Percentiles rank a stretch among this genome's conserved stretches.
Evolutionary conservation across 768 basidiomycete genomes (phyloP).

Genomic region (Hypsizygus marmoreus): DNA sequence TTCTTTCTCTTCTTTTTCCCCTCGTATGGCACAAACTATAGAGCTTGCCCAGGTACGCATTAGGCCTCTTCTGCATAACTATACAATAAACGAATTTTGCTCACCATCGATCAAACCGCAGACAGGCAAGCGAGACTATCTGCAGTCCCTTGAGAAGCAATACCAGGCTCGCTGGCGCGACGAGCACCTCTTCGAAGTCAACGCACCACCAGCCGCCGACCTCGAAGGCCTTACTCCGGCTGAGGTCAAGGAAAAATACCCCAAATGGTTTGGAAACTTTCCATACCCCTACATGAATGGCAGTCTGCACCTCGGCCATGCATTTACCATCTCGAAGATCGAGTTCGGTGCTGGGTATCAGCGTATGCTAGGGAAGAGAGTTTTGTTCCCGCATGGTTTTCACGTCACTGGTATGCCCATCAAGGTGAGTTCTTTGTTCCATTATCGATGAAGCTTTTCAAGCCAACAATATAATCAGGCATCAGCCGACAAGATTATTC

Average conservation of each 20-base stretch:
- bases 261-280: constrained; percentile 98
- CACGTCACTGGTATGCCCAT: constrained; percentile 99
- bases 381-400: constrained; percentile 95
- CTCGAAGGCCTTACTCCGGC: constrained; percentile 61
- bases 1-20: constrained; percentile 15
- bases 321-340: constrained; percentile 97
- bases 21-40: constrained; percentile 61
- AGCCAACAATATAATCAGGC: constrained; percentile 51
- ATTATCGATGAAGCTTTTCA: not conserved
- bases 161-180: constrained; percentile 83
- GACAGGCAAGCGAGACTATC: constrained; percentile 92
- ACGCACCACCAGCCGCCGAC: constrained; percentile 73
- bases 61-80: not conserved
- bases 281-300: constrained; percentile 99
- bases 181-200: constrained; percentile 80
- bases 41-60: constrained; percentile 59
- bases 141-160: constrained; percentile 79
- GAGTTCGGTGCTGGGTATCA: constrained; percentile 97
- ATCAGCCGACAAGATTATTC: constrained; percentile 94
- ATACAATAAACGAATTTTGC: too few relatives aligned
- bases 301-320: constrained; percentile 94
- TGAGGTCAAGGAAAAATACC: constrained; percentile 73
- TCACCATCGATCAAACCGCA: constrained; percentile 33
- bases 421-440: constrained; percentile 65
- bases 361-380: constrained; percentile 91